These are phyloP conservation scores for Colletotrichum tanaceti DNA, from an alignment of 2,329 filamentous ascomycete genomes.

Conservation along the genomic window DNA sequence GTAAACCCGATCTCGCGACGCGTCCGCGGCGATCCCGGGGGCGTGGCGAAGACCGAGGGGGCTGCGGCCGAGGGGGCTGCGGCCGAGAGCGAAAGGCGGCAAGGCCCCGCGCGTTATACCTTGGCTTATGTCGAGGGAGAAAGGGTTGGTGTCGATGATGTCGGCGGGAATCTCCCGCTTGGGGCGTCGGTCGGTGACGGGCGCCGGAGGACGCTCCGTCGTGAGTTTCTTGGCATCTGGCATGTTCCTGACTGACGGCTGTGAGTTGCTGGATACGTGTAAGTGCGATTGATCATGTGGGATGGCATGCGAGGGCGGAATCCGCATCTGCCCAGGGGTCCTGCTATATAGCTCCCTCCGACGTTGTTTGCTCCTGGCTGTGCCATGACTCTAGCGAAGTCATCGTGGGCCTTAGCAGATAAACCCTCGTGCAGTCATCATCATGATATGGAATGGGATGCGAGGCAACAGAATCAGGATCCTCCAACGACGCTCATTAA, in stretches of 20 bases:
- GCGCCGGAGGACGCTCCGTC: background rate
- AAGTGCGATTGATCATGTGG: background rate
- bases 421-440: background rate
- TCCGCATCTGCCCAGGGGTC: background rate
- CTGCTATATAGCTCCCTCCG: background rate
- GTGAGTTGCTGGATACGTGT: background rate
- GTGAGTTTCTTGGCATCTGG: background rate
- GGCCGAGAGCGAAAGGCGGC: constrained; percentile 1
- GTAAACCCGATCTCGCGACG: background rate
- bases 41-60: constrained; percentile 1
- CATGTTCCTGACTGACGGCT: background rate
- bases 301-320: background rate
- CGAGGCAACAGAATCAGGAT: background rate
- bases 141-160: background rate
- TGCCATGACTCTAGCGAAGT: background rate
- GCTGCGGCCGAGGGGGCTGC: background rate
- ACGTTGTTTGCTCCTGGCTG: no score
- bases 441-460: background rate
- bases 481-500: background rate
- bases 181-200: background rate
- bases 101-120: constrained; percentile 12
- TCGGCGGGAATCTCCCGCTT: background rate
- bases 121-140: constrained; percentile 4
- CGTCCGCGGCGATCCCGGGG: constrained; percentile 14
- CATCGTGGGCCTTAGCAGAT: background rate